Evolutionary conservation across 805 yeast genomes (phyloP).

Genomic region (Myxozyma udenii): DNA sequence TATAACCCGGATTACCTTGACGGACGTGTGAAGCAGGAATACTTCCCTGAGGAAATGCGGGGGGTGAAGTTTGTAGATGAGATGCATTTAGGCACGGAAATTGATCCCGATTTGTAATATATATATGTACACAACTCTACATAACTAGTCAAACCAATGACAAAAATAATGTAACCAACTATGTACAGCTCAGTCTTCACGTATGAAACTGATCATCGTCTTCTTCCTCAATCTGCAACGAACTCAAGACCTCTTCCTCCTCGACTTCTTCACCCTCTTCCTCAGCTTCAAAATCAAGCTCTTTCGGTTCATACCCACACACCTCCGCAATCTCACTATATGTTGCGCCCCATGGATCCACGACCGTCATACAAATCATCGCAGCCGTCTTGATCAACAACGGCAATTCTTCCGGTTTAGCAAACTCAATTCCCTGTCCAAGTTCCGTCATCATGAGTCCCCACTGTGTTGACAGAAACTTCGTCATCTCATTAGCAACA

Average conservation of each 20-base stretch:
- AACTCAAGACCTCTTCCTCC: too few relatives aligned
- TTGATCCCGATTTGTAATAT: constrained; percentile 19
- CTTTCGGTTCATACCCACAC: constrained; percentile 3
- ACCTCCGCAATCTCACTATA: constrained; percentile 7
- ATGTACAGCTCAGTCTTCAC: not conserved
- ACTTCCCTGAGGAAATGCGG: constrained; percentile 63
- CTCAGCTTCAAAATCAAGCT: constrained; percentile 3
- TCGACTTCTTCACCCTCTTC: constrained; percentile 7
- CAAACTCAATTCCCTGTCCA: not conserved
- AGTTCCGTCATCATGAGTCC: constrained; percentile 9
- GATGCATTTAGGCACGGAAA: constrained; percentile 30
- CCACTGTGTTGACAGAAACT: constrained; percentile 16
- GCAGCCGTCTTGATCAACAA: constrained; percentile 1
- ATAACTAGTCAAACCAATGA: not conserved
- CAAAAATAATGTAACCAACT: not conserved
- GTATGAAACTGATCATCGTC: constrained; percentile 15
- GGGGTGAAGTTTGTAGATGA: constrained; percentile 53
- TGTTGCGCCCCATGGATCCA: constrained; percentile 14
- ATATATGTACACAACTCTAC: constrained; percentile 1
- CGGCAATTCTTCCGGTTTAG: not conserved
- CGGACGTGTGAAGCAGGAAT: constrained; percentile 72
- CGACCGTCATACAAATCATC: constrained; percentile 13
- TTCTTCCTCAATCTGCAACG: too few relatives aligned
- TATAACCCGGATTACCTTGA: constrained; percentile 78
- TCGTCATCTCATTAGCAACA: constrained; percentile 19